Percentiles rank a stretch among this genome's conserved stretches.
These are phyloP conservation scores for Cryptococcus sp. DNA, from an alignment of 1,284 basidiomycete genomes.

Conservation along the genomic window DNA sequence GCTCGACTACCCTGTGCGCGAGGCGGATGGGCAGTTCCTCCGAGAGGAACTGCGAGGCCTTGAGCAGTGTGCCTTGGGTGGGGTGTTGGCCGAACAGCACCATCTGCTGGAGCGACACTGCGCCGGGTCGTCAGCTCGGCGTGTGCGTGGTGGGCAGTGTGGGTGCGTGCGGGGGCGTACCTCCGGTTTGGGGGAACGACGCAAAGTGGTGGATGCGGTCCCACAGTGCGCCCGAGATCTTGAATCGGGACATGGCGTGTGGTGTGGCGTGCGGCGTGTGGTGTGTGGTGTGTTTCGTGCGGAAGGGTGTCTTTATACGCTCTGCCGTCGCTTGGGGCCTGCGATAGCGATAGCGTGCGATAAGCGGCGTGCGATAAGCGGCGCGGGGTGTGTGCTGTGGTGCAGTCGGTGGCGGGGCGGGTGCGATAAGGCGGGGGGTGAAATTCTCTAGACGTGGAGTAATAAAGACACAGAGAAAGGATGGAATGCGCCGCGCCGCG, in stretches of 20 bases:
- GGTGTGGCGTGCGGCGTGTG: too few relatives aligned
- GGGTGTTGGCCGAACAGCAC: conserved; percentile 83
- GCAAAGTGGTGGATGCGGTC: conserved; percentile 92
- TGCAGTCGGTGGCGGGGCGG: background rate
- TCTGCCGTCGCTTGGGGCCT: background rate
- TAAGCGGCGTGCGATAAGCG: too few relatives aligned
- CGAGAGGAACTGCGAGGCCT: conserved; percentile 76
- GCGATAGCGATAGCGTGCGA: background rate
- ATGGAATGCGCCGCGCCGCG: background rate
- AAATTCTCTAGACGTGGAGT: background rate
- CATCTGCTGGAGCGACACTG: conserved; percentile 90
- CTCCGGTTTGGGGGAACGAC: conserved; percentile 86
- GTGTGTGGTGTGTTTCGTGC: too few relatives aligned
- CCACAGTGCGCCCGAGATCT: conserved; percentile 77
- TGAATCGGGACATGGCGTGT: conserved; percentile 47
- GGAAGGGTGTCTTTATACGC: background rate
- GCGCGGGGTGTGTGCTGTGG: too few relatives aligned
- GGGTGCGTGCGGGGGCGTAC: conserved; percentile 55
- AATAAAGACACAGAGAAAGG: background rate
- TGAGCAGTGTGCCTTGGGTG: conserved; percentile 78
- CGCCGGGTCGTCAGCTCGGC: background rate
- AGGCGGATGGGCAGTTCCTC: conserved; percentile 83
- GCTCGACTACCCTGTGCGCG: conserved; percentile 93
- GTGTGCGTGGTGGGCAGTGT: background rate
- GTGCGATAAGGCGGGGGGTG: background rate